These are phyloP conservation scores for Sistotremastrum suecicum DNA, from an alignment of 768 basidiomycete species.

Conservation along the genomic window DNA sequence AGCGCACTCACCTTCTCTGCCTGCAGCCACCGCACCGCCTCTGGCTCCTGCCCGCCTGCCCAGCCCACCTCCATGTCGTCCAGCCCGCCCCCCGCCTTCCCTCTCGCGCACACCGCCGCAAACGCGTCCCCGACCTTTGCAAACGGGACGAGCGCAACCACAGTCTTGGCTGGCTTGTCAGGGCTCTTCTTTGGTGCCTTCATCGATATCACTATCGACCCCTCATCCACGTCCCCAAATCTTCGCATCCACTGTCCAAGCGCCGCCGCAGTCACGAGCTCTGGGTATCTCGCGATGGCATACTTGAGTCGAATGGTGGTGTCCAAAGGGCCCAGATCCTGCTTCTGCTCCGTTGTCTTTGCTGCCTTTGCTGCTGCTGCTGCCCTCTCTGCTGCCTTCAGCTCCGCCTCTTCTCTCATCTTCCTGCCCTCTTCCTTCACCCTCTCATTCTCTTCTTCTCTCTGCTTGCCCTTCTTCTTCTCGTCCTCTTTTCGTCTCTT, in stretches of 20 bases:
- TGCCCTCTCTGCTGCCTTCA: conserved; percentile 29
- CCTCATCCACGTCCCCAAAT: conserved; percentile 51
- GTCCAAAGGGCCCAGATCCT: conserved; percentile 45
- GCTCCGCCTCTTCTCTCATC: conserved; percentile 53
- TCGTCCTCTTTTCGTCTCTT: conserved; percentile 60
- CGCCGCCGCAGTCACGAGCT: conserved; percentile 35
- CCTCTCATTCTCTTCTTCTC: conserved; percentile 48
- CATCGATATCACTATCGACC: conserved; percentile 53
- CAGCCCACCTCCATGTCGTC: conserved; percentile 56
- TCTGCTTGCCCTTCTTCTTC: conserved; percentile 32
- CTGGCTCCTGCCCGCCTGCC: conserved; percentile 64
- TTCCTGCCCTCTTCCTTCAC: conserved; percentile 64
- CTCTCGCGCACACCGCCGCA: conserved; percentile 53
- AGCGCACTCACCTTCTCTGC: conserved; percentile 44
- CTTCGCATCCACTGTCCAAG: conserved; percentile 37
- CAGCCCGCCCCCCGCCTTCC: conserved; percentile 34
- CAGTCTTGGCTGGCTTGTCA: conserved; percentile 46
- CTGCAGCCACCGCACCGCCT: conserved; percentile 57
- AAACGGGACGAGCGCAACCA: conserved; percentile 64
- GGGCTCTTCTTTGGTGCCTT: conserved; percentile 44
- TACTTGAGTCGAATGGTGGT: conserved; percentile 69
- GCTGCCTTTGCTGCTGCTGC: conserved; percentile 19
- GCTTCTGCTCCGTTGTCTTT: conserved; percentile 17
- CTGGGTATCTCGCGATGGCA: conserved; percentile 39
- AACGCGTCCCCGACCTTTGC: conserved; percentile 65